Evolutionary conservation across 768 basidiomycete species (phyloP), one percentile per base, ranked within the genome.

Genomic region (Rhodocollybia butyracea): DNA sequence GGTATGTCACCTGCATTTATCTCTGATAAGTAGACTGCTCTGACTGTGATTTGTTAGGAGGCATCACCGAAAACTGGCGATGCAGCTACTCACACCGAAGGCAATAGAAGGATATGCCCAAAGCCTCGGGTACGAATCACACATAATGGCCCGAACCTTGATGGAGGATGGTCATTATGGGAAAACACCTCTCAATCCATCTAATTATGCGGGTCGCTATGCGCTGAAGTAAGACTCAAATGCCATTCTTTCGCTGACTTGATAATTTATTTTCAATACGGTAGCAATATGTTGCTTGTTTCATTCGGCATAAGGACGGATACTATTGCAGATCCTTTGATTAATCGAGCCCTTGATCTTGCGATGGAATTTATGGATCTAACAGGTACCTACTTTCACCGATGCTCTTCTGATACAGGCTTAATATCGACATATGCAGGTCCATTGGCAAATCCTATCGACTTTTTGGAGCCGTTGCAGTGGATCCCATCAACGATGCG

Each of bases 391-490:
- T 46, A 78, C 77, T 76, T 74, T 54, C 11, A 64, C 39, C n/a
- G 39, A 17, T 5, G 39, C 5, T 5, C 5, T 5, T 40, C 5
- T 6, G 21, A 17, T 5, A 40, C n/a, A 40, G n/a, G 17, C 5
- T 40, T 40, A 19, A 6, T 40, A n/a, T 40, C 21, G 6, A 13
- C 6, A 40, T 40, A 13, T 53, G 73, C 73, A 47, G 77, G 77
- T 13, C 76, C 78, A 0, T 65, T 73, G 24, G 75, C 77, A 1
- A 80, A 80, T 56, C 46, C 73, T 13, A 69, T 73, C 27, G 79
- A 81, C 60, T 81, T 79, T 51, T 53, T 80, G 2, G 68, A 70
- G 13, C 55, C 72, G 10, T 71, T 80, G 21, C 78, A 78, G 39
- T 61, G 62, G 36, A 43, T 79, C 1, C 77, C 76, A 1, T 73